These are phyloP conservation scores for Drechslerella stenobrocha DNA, from an alignment of 2,329 filamentous ascomycete genomes.

Conservation along the genomic window DNA sequence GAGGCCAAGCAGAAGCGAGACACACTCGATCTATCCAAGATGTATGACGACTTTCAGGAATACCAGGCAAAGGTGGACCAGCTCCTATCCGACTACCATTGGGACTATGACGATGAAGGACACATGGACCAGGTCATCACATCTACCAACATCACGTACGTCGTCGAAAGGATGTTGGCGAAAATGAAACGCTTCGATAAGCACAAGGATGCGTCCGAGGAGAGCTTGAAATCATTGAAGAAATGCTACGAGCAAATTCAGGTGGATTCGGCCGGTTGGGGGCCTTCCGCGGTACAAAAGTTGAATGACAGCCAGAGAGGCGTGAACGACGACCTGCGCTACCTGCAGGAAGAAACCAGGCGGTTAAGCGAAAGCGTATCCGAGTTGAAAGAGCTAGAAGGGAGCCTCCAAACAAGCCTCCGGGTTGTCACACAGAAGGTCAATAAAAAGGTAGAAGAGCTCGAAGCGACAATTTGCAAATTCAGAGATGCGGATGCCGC, in stretches of 20 bases:
- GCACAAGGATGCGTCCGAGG: conserved; percentile 7
- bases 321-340: conserved; percentile 12
- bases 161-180: conserved; percentile 10
- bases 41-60: conserved; percentile 24
- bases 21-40: conserved; percentile 10
- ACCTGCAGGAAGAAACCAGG: conserved; percentile 8
- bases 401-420: neutral
- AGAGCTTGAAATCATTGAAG: conserved; percentile 11
- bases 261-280: conserved; percentile 1
- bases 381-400: conserved; percentile 11
- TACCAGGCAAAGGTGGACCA: conserved; percentile 13
- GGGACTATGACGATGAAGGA: conserved; percentile 14
- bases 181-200: conserved; percentile 21
- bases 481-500: neutral
- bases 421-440: conserved; percentile 1
- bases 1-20: conserved; percentile 26
- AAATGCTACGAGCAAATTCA: conserved; percentile 18
- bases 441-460: conserved; percentile 1
- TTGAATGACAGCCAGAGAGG: conserved; percentile 20
- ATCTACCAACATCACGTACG: conserved; percentile 6
- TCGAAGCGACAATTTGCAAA: neutral
- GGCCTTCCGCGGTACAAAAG: conserved; percentile 3
- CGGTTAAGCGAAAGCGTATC: conserved; percentile 3
- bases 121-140: conserved; percentile 4
- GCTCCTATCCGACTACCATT: conserved; percentile 21